phyloP scores from a whole-genome alignment of 805 yeast genomes.

The Zygoascus bituminiphila region DNA sequence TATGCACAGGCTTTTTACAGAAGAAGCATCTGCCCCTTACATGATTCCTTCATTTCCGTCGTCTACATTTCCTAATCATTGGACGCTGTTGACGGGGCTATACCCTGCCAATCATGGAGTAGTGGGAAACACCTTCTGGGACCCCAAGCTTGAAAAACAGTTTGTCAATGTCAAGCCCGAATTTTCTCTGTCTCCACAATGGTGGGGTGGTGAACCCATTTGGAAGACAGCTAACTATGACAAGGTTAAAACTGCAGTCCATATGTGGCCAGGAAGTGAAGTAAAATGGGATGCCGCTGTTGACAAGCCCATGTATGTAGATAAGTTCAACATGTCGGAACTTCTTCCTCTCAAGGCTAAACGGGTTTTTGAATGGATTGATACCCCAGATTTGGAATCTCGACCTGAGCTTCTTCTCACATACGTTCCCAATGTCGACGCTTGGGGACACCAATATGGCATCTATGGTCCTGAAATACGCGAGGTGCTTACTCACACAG shows the following conservation, averaged over 20 bases:
- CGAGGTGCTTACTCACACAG: constrained; percentile 54
- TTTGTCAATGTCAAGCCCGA: constrained; percentile 57
- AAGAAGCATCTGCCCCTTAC: constrained; percentile 62
- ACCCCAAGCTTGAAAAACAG: constrained; percentile 44
- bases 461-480: constrained; percentile 51
- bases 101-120: constrained; percentile 82
- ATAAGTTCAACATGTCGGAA: constrained; percentile 59
- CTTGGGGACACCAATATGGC: constrained; percentile 69
- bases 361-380: constrained; percentile 62
- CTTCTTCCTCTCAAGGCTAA: constrained; percentile 45
- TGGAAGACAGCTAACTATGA: constrained; percentile 71
- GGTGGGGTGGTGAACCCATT: constrained; percentile 89
- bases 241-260: constrained; percentile 62
- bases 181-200: constrained; percentile 44
- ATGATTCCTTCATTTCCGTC: constrained; percentile 86
- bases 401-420: constrained; percentile 73
- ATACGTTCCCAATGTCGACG: constrained; percentile 76
- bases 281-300: constrained; percentile 45
- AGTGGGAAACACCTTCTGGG: constrained; percentile 73
- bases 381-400: constrained; percentile 35
- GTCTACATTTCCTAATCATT: constrained; percentile 85
- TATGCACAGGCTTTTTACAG: constrained; percentile 46
- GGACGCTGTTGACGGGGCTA: constrained; percentile 83
- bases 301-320: constrained; percentile 40
- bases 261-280: constrained; percentile 96